These are phyloP conservation scores for Cryptosporidium sp. DNA, from an alignment of 169 alveolate genomes.

Conservation along the genomic window DNA sequence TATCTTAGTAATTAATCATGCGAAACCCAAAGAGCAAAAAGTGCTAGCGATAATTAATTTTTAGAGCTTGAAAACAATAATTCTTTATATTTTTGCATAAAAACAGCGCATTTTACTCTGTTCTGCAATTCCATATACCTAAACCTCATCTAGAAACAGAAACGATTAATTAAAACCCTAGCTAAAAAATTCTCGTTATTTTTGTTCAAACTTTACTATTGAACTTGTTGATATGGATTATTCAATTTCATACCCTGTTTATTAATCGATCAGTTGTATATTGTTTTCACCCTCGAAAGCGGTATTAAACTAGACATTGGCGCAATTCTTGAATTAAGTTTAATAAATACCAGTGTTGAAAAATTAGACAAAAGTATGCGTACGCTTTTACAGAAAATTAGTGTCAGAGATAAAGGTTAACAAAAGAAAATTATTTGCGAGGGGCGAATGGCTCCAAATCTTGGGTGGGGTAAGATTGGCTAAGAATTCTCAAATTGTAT, in stretches of 20 bases:
- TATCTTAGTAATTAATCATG: background rate
- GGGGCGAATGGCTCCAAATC: slow-evolving; percentile 22
- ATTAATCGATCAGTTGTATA: background rate
- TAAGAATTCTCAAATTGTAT: background rate
- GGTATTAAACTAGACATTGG: slow-evolving; percentile 15
- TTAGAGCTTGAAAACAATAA: background rate
- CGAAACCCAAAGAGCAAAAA: background rate
- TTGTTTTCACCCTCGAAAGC: slow-evolving; percentile 10
- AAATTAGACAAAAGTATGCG: background rate
- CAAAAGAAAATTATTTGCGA: background rate
- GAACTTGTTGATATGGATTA: background rate
- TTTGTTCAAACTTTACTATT: background rate
- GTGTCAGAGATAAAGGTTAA: slow-evolving; percentile 8
- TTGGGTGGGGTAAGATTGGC: slow-evolving; percentile 15
- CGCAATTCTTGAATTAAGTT: background rate
- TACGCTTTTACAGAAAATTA: slow-evolving; percentile 2
- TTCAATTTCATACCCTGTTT: background rate
- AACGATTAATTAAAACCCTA: background rate
- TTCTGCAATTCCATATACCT: background rate
- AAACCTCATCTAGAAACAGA: background rate
- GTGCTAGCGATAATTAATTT: background rate
- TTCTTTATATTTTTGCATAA: no score
- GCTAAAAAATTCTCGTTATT: background rate
- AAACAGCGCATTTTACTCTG: no score
- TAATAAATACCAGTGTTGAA: background rate